Evolutionary conservation across 345 rosid species (phyloP).

Genomic region (Sisymbrium irio): DNA sequence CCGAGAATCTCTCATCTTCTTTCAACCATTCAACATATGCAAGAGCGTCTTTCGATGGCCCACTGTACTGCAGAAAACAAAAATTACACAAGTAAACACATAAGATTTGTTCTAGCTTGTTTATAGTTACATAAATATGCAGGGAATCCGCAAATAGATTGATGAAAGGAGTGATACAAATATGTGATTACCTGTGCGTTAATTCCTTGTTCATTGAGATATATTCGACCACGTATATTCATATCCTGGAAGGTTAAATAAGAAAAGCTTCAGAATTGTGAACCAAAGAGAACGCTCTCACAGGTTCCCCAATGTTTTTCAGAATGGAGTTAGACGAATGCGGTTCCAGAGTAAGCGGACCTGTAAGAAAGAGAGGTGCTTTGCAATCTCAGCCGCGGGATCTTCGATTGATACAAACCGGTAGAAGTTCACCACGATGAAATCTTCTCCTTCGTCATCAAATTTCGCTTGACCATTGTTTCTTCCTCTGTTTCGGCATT

Average conservation of each 20-base stretch:
- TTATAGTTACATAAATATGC: neutral
- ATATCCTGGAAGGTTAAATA: constrained; percentile 40
- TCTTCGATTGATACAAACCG: constrained; percentile 58
- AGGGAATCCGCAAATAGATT: neutral
- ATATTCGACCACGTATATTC: constrained; percentile 75
- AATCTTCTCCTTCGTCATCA: constrained; percentile 37
- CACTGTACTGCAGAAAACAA: constrained; percentile 76
- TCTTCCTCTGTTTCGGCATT: constrained; percentile 25
- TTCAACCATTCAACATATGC: constrained; percentile 81
- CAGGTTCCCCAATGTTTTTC: neutral
- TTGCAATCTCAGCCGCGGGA: constrained; percentile 60
- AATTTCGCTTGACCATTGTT: neutral
- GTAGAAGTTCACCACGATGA: constrained; percentile 77
- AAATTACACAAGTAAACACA: constrained; percentile 13
- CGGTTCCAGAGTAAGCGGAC: constrained; percentile 30
- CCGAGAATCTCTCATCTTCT: constrained; percentile 63
- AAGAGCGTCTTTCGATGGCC: constrained; percentile 72
- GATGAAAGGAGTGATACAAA: neutral
- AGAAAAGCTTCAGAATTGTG: neutral
- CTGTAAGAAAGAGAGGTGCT: constrained; percentile 67
- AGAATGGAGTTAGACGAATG: neutral
- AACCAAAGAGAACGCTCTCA: neutral
- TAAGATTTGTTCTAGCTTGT: neutral
- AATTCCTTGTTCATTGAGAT: constrained; percentile 86
- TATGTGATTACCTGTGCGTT: constrained; percentile 74